Conservation (phyloP, 768 basidiomycete species). For the Leccinum longicurvipes region DNA sequence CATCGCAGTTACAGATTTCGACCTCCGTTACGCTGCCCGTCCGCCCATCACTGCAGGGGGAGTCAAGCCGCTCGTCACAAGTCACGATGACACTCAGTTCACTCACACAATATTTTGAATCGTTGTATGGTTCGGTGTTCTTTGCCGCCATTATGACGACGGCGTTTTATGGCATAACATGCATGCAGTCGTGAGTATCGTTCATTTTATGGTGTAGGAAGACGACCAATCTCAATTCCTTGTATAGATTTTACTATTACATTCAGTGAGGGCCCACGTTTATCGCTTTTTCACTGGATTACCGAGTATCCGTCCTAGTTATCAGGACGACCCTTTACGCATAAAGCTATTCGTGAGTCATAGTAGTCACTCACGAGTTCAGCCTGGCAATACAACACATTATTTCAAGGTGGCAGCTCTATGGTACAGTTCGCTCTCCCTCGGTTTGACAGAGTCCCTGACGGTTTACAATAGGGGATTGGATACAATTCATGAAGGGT, state of each 20-base stretch:
- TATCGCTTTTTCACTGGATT: background rate
- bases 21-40: too few relatives aligned
- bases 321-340: background rate
- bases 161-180: too few relatives aligned
- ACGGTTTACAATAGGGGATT: constrained; percentile 2
- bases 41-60: too few relatives aligned
- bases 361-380: background rate
- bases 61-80: too few relatives aligned
- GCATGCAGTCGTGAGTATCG: too few relatives aligned
- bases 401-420: constrained; percentile 7
- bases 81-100: too few relatives aligned
- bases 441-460: background rate
- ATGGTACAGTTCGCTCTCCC: background rate
- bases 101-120: too few relatives aligned
- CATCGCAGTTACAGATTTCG: too few relatives aligned
- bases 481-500: constrained; percentile 10
- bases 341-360: constrained; percentile 11
- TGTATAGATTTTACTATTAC: background rate
- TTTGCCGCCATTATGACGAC: too few relatives aligned
- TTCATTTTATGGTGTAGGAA: too few relatives aligned
- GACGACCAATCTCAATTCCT: too few relatives aligned
- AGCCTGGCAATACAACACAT: background rate
- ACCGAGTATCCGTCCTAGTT: background rate
- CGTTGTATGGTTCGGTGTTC: too few relatives aligned
- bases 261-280: background rate